Base-by-base conservation (phyloP, 148 eudicot genomes). In the Arctostaphylos glauca region DNA sequence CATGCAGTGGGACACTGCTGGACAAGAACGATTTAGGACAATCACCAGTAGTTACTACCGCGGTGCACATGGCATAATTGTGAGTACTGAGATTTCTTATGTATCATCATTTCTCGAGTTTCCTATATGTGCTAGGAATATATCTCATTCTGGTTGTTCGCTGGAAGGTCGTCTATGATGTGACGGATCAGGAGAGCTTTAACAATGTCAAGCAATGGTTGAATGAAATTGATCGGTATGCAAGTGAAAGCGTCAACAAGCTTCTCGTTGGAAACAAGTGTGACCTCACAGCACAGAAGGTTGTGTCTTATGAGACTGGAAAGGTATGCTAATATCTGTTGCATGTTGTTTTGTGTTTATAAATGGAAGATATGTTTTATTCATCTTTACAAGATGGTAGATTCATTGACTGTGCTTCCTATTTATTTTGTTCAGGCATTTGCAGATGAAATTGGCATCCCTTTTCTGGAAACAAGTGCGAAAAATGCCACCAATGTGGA, bases 31-130 rank as follows among this genome's bases (percentile, higher is more conserved):
- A 47, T 92, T 92, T 82, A 87, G 95, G 83, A 92, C 95, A 67
- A 92, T 92, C 58, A 92, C 95, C 21, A 92, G 93, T 86, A 92
- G 95, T 86, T 92, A 92, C 84, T 92, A 92, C 74, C 91, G 95
- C 55, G 95, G 95, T 75, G 95, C 95, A 75, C 95, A 92, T 83
- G 95, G 95, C 47, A 92, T 92, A 82, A 92, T 92, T 82, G 95
- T 92, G 84, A 86, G 93, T 75, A 46, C 2, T 43, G 44, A 18
- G 25, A 76, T 62, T 16, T 9, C 58, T 2, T 67, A 38, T 13
- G 5, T 9, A 16, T 60, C 19, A 23, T 64, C 25, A 14, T 9
- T 9, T n/a, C 80, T 21, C 0, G 25, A 56, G 44, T 81, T 70
- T 15, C 12, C 15, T 59, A 43, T 54, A 9, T 12, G 19, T 19